Evolutionary conservation across 495 filamentous ascomycete genomes (phyloP).

Genomic region (Lophiostoma macrostomum): DNA sequence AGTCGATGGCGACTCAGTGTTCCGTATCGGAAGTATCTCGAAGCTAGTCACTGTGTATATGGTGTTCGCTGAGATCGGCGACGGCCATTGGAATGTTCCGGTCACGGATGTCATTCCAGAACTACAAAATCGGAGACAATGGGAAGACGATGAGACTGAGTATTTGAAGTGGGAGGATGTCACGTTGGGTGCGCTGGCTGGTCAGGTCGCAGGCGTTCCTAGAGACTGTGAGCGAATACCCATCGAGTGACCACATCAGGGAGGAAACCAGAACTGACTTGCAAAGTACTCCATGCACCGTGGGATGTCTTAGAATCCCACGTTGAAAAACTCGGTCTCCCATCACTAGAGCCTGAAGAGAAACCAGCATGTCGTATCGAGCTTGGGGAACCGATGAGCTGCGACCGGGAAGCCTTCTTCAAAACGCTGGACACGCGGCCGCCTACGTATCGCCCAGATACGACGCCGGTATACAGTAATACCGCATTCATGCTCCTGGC

Average conservation of each 20-base stretch:
- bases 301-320: too few species aligned
- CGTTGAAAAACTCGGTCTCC: too few species aligned
- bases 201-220: constrained; percentile 45
- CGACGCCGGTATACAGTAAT: constrained; percentile 23
- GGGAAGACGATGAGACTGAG: not conserved
- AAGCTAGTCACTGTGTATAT: constrained; percentile 50
- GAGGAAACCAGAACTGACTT: too few species aligned
- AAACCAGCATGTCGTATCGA: not conserved
- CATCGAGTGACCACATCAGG: not conserved
- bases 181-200: constrained; percentile 44
- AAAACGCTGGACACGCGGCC: not conserved
- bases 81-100: constrained; percentile 43
- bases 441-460: constrained; percentile 6
- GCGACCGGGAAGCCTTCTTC: constrained; percentile 8
- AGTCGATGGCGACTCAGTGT: constrained; percentile 47
- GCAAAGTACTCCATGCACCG: too few species aligned
- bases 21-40: constrained; percentile 50
- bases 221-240: constrained; percentile 35
- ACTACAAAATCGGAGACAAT: constrained; percentile 28
- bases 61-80: constrained; percentile 46
- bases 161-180: constrained; percentile 39
- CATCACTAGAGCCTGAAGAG: not conserved
- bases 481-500: constrained; percentile 23
- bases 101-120: constrained; percentile 57
- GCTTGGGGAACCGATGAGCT: not conserved